These are phyloP conservation scores for Hyaloscypha hepaticicola DNA, from an alignment of 495 filamentous ascomycete species.

Conservation along the genomic window DNA sequence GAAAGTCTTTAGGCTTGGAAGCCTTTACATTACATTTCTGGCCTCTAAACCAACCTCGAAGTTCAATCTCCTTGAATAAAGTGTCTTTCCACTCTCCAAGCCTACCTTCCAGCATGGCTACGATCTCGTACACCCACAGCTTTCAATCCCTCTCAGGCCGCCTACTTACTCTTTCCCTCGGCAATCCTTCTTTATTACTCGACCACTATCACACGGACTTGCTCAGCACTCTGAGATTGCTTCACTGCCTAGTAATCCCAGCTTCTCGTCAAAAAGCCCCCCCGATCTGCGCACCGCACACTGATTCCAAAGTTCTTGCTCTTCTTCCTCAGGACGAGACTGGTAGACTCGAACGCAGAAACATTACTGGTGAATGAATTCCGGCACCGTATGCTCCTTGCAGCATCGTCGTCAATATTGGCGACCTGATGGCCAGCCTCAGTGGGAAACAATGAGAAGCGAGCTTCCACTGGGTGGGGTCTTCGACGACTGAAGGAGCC, in stretches of 20 bases:
- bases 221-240: conserved; percentile 51
- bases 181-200: conserved; percentile 41
- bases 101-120: conserved; percentile 27
- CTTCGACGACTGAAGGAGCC: conserved; percentile 13
- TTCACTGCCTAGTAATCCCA: conserved; percentile 56
- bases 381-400: conserved; percentile 44
- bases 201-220: conserved; percentile 39
- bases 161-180: conserved; percentile 43
- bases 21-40: conserved; percentile 5
- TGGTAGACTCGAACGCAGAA: conserved; percentile 50
- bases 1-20: conserved; percentile 50
- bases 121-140: conserved; percentile 42
- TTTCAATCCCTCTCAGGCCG: conserved; percentile 41
- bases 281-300: conserved; percentile 47
- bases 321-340: conserved; percentile 43
- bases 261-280: conserved; percentile 36
- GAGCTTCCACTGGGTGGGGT: conserved; percentile 45
- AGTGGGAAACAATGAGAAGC: conserved; percentile 46
- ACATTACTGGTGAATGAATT: conserved; percentile 44
- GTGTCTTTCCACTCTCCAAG: conserved; percentile 37
- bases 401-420: conserved; percentile 50
- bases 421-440: conserved; percentile 46
- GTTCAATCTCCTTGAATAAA: conserved; percentile 44
- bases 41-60: conserved; percentile 16
- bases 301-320: conserved; percentile 43